Evolutionary conservation across 371 early-diverging fungal genomes (phyloP).

Genomic region (Apophysomyces trapeziformis): DNA sequence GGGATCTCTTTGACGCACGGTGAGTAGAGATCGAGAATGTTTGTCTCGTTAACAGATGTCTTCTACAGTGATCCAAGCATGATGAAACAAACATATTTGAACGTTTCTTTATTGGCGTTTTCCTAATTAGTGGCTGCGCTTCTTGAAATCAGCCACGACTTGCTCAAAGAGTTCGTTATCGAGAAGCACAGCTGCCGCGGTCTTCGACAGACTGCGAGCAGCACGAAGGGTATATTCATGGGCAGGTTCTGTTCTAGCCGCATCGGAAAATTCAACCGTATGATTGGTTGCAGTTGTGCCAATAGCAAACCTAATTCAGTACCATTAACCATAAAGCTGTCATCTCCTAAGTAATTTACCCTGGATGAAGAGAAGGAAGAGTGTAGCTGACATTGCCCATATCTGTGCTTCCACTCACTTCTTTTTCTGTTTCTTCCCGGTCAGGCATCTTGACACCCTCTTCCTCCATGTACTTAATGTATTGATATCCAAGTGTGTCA

Average conservation of each 20-base stretch:
- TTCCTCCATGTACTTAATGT: conserved; percentile 55
- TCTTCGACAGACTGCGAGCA: conserved; percentile 39
- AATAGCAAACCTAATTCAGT: conserved; percentile 28
- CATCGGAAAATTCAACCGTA: conserved; percentile 64
- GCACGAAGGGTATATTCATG: conserved; percentile 63
- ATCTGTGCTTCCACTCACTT: conserved; percentile 65
- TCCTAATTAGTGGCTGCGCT: conserved; percentile 3
- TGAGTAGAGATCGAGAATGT: too few species aligned
- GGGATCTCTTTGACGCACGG: too few species aligned
- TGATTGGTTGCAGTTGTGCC: conserved; percentile 53
- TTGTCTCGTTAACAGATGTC: too few species aligned
- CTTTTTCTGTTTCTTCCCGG: conserved; percentile 40
- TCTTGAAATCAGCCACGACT: conserved; percentile 39
- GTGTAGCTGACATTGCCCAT: conserved; percentile 72
- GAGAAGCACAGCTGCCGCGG: conserved; percentile 41
- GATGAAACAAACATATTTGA: not conserved
- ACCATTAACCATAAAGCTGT: not conserved
- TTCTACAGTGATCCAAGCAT: too few species aligned
- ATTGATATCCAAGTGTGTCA: conserved; percentile 56
- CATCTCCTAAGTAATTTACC: conserved; percentile 1
- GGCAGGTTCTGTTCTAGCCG: conserved; percentile 64
- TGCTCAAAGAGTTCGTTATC: conserved; percentile 31
- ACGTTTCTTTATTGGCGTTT: not conserved
- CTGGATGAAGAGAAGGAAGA: conserved; percentile 47
- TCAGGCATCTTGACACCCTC: conserved; percentile 44